Conservation (phyloP, 306 rosid species). For the Trichosanthes truncata region DNA sequence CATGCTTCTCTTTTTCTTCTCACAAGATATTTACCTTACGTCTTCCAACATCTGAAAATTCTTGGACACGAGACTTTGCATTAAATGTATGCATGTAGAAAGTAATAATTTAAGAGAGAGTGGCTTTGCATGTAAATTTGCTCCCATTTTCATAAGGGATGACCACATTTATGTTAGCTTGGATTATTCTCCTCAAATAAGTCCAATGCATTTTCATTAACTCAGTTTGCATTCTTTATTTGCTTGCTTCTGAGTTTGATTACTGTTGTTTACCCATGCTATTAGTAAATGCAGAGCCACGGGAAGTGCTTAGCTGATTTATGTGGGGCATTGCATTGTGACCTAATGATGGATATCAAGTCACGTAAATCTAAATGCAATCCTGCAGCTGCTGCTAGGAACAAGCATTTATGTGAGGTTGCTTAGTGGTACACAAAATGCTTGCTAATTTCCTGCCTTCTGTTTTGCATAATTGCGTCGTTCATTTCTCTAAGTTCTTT, state of each 20-base stretch:
- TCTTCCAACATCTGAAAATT: neutral
- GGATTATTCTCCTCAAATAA: constrained; percentile 1
- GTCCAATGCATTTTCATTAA: constrained; percentile 1
- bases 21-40: neutral
- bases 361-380: constrained; percentile 68
- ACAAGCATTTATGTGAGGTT: constrained; percentile 89
- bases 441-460: neutral
- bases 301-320: constrained; percentile 90
- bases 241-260: neutral
- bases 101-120: neutral
- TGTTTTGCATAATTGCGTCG: neutral
- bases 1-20: neutral
- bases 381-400: constrained; percentile 72
- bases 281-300: constrained; percentile 41
- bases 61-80: neutral
- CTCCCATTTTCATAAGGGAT: neutral
- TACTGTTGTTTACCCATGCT: constrained; percentile 1
- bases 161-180: neutral
- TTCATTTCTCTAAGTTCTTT: constrained; percentile 11
- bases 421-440: constrained; percentile 21
- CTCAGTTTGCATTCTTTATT: neutral
- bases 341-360: constrained; percentile 41
- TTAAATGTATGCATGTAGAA: no score
- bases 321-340: constrained; percentile 94
- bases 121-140: neutral